These are phyloP conservation scores for Petunia axillaris DNA, from an alignment of 257 asterid genomes.

Conservation along the genomic window DNA sequence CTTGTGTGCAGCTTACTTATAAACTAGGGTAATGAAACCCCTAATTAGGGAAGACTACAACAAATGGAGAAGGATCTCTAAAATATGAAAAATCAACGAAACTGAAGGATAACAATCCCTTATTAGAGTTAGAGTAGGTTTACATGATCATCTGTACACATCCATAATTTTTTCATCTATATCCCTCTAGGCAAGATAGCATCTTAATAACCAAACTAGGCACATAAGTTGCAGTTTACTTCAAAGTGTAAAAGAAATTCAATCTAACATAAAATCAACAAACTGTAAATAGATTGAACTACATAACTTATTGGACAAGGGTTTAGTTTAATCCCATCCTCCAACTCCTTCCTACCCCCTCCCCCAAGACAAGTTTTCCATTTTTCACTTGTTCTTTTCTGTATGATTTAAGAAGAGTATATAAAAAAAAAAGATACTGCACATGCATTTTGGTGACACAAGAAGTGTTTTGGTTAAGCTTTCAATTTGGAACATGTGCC, in stretches of 20 bases:
- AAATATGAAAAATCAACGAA: background rate
- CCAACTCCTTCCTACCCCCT: background rate
- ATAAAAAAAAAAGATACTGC: background rate
- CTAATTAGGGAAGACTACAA: background rate
- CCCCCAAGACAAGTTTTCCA: background rate
- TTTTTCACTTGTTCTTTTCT: background rate
- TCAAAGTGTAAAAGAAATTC: background rate
- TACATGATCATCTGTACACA: background rate
- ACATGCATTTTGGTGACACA: background rate
- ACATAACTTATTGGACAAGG: background rate
- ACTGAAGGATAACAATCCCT: background rate
- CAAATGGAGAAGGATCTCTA: background rate
- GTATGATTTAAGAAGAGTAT: background rate
- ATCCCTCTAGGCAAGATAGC: no score
- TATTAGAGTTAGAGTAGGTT: background rate
- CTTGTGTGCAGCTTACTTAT: background rate
- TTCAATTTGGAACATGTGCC: slow-evolving; percentile 19
- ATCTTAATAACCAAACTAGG: no score
- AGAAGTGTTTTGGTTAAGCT: background rate
- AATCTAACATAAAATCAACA: background rate
- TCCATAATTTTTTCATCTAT: background rate
- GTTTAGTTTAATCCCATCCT: background rate
- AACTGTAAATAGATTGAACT: background rate
- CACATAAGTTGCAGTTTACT: background rate
- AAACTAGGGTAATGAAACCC: background rate